These are phyloP conservation scores for Plasmodium billcollinsi DNA, from an alignment of 169 alveolate species.

Conservation along the genomic window DNA sequence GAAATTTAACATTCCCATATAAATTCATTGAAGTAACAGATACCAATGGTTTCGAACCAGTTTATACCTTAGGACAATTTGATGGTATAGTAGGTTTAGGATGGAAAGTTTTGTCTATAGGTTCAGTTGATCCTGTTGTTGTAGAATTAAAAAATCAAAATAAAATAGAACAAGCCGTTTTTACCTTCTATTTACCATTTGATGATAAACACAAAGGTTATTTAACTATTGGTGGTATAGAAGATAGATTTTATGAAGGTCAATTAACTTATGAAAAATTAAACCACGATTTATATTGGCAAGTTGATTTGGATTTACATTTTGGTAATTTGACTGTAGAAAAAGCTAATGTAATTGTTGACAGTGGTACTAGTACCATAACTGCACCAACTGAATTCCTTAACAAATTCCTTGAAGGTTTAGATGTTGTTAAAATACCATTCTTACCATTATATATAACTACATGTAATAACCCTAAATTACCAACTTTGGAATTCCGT, in stretches of 20 bases:
- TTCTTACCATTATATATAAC: conserved; percentile 47
- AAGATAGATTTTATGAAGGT: conserved; percentile 58
- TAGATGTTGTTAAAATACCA: conserved; percentile 40
- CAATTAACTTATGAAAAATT: conserved; percentile 53
- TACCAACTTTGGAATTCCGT: conserved; percentile 41
- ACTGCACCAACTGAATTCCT: conserved; percentile 55
- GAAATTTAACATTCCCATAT: conserved; percentile 35
- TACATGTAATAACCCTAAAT: conserved; percentile 15
- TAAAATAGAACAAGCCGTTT: conserved; percentile 50
- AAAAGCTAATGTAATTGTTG: conserved; percentile 51
- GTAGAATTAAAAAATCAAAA: conserved; percentile 54
- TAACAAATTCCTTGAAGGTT: conserved; percentile 19
- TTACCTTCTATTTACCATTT: conserved; percentile 52
- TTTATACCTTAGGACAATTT: conserved; percentile 13
- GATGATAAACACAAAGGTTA: conserved; percentile 32
- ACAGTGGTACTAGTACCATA: conserved; percentile 70
- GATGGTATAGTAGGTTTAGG: conserved; percentile 81
- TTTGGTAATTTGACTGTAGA: conserved; percentile 32
- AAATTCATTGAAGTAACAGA: conserved; percentile 79
- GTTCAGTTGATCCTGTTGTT: conserved; percentile 49
- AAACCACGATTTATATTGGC: conserved; percentile 69
- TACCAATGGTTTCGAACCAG: conserved; percentile 57
- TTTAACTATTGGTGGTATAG: conserved; percentile 72
- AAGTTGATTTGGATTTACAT: conserved; percentile 25
- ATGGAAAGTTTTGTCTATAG: conserved; percentile 75